Conservation (phyloP, 2,329 filamentous ascomycete species). For the Cytospora mali region DNA sequence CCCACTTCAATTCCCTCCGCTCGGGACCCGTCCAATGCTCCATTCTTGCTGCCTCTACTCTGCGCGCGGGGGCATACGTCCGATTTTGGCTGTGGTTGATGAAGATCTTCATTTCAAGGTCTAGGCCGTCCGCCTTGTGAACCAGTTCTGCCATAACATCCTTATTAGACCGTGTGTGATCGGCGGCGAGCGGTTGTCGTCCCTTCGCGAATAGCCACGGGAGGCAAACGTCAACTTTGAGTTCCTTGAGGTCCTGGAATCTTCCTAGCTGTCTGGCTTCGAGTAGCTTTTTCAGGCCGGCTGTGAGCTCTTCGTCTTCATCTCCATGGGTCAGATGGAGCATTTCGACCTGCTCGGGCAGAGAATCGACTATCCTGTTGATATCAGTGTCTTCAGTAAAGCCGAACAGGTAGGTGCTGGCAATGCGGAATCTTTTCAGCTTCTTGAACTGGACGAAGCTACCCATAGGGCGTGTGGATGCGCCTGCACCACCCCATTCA, state of each 20-base stretch:
- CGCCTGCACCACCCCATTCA: constrained; percentile 15
- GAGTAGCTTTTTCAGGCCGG: constrained; percentile 9
- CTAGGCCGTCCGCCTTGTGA: not conserved
- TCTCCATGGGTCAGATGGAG: constrained; percentile 16
- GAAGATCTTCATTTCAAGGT: constrained; percentile 4
- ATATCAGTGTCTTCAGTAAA: constrained; percentile 15
- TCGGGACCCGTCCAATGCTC: constrained; percentile 9
- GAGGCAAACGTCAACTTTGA: constrained; percentile 6
- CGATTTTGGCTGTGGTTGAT: constrained; percentile 12
- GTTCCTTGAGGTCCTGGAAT: not conserved
- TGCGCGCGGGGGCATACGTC: not conserved
- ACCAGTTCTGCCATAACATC: constrained; percentile 2
- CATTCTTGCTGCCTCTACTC: constrained; percentile 5
- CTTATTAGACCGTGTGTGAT: constrained; percentile 8
- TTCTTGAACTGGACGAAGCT: constrained; percentile 1
- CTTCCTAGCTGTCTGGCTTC: constrained; percentile 10
- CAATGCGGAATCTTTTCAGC: constrained; percentile 12
- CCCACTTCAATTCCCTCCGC: constrained; percentile 5
- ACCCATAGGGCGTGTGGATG: constrained; percentile 11
- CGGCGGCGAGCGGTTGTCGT: constrained; percentile 4
- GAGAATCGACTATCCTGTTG: constrained; percentile 12
- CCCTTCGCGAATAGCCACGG: constrained; percentile 10
- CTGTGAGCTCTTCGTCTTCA: constrained; percentile 16
- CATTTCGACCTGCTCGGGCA: constrained; percentile 14
- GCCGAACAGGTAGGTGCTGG: constrained; percentile 18